Base-by-base conservation (phyloP, 2,329 filamentous ascomycete species). In the Fusarium xylarioides region DNA sequence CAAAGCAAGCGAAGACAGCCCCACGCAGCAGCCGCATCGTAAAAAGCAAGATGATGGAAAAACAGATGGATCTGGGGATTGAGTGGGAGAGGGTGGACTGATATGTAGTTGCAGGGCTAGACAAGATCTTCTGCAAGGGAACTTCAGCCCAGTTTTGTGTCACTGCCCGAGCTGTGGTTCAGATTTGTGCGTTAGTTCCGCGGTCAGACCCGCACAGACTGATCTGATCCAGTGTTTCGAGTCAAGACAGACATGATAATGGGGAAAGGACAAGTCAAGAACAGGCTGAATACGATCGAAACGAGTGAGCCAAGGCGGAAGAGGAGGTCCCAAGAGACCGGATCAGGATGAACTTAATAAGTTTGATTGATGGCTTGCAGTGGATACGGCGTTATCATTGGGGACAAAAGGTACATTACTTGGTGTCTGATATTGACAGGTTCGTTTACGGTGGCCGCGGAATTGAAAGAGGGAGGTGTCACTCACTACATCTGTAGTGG, bases 1-100 rank as follows among this genome's bases (percentile, higher is more conserved):
- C 34, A 16, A 73, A 46, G 44, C 61, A 65, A 32, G 50, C 69
- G 21, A 73, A 23, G 50, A 62, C n/a, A 26, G 38, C 58, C 58
- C 67, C 53, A 43, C 49, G 66, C 23, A 59, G 30, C 8, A 70
- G 37, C 40, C 37, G 37, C 67, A 70, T 70, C 28, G 30, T 28
- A 44, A 52, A 43, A 61, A 40, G n/a, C 47, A 21, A 35, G 19
- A 56, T 28, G 23, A 56, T 30, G 32, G 49, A 43, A 37, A 28
- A 56, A 28, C 32, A 35, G 14, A 30, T 55, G 35, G 21, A 34
- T 55, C 37, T 57, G 58, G 58, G 30, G 49, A 57, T 21, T 32
- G 14, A 18, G 26, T 38, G 54, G 34, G 54, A 37, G 52, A 58
- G 26, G n/a, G 53, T 53, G 49, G 42, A 34, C 32, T 59, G 53